Percentiles rank a stretch among this genome's conserved stretches.
These are phyloP conservation scores for Ceratocystis cacaofunesta DNA, from an alignment of 2,329 filamentous ascomycete species.

Conservation along the genomic window DNA sequence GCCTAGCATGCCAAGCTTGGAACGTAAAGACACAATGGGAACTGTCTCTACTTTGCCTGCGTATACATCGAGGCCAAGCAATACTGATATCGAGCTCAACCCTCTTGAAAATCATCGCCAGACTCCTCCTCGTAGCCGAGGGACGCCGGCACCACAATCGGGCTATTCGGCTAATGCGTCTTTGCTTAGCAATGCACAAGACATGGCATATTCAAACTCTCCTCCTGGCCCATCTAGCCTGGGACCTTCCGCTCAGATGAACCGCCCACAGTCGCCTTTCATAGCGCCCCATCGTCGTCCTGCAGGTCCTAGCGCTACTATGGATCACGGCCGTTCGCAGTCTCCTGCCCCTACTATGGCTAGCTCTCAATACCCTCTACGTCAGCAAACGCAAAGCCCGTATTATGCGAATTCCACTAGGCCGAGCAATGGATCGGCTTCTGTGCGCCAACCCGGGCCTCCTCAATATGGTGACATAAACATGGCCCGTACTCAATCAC, in stretches of 20 bases:
- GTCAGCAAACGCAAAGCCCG: constrained; percentile 11
- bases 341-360: constrained; percentile 28
- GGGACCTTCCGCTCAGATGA: not conserved
- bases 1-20: constrained; percentile 24
- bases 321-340: constrained; percentile 36
- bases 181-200: constrained; percentile 42
- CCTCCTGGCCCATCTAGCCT: constrained; percentile 3
- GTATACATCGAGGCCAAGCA: constrained; percentile 46
- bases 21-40: constrained; percentile 39
- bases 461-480: constrained; percentile 10
- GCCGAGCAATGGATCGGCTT: not conserved
- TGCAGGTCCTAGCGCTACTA: constrained; percentile 21
- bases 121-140: constrained; percentile 32
- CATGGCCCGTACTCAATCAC: constrained; percentile 13
- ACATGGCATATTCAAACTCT: constrained; percentile 20
- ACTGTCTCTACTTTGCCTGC: constrained; percentile 41
- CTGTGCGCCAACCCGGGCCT: constrained; percentile 7
- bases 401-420: not conserved
- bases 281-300: constrained; percentile 11
- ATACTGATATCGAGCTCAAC: constrained; percentile 39
- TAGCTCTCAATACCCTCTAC: constrained; percentile 15
- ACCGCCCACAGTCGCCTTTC: constrained; percentile 9
- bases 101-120: constrained; percentile 35
- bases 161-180: constrained; percentile 48
- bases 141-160: constrained; percentile 33